A percentile compares a stretch with the other conserved stretches of the same genome.
Conservation (phyloP, 176 grass and related monocot species). For the Avena eriantha region DNA sequence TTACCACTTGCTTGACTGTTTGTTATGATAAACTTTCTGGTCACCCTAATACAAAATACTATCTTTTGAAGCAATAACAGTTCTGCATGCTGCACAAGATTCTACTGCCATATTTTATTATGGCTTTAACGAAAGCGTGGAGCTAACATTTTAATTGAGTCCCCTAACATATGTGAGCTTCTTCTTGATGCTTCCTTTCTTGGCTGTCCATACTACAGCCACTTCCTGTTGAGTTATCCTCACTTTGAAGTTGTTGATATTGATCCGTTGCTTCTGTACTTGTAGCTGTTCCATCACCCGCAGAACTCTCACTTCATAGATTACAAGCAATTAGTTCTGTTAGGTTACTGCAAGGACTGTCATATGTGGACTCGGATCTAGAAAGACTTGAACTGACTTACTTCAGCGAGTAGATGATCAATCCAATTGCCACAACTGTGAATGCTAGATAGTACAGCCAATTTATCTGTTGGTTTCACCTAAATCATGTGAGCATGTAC, state of each 20-base stretch:
- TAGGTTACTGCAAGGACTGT: slow-evolving; percentile 3
- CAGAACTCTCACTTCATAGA: slow-evolving; percentile 21
- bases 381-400: slow-evolving; percentile 31
- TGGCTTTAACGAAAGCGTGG: not conserved
- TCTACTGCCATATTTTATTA: not conserved
- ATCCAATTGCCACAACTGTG: slow-evolving; percentile 52
- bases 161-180: slow-evolving; percentile 44
- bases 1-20: not conserved
- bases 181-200: slow-evolving; percentile 41
- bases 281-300: not conserved
- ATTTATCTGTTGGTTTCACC: slow-evolving; percentile 47
- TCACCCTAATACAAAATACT: not conserved
- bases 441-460: slow-evolving; percentile 67
- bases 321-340: slow-evolving; percentile 9
- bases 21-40: not conserved
- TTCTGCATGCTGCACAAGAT: not conserved
- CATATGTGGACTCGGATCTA: slow-evolving; percentile 19
- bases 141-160: slow-evolving; percentile 29
- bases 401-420: slow-evolving; percentile 60
- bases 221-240: slow-evolving; percentile 38
- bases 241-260: slow-evolving; percentile 47
- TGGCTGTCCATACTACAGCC: slow-evolving; percentile 7
- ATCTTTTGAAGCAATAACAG: not conserved
- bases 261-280: slow-evolving; percentile 15
- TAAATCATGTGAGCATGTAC: slow-evolving; percentile 38